A percentile compares a stretch with the other conserved stretches of the same genome.
These are phyloP conservation scores for Diaporthe eres DNA, from an alignment of 2,329 filamentous ascomycete species.

Conservation along the genomic window DNA sequence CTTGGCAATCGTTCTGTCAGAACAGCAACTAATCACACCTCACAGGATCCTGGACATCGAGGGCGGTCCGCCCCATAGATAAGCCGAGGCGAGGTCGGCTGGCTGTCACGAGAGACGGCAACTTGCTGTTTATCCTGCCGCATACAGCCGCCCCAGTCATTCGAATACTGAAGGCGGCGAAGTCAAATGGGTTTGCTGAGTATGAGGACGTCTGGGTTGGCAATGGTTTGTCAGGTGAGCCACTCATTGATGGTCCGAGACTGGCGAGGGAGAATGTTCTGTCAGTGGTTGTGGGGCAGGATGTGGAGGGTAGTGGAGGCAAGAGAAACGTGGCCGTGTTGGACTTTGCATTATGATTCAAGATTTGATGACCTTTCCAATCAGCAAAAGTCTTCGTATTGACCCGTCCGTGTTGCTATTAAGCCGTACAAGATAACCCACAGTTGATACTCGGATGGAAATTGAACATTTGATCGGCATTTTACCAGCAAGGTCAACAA, in stretches of 20 bases:
- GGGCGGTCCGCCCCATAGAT: constrained; percentile 49
- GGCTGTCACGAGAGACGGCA: constrained; percentile 51
- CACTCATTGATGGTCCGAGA: constrained; percentile 55
- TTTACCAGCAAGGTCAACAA: too few species aligned
- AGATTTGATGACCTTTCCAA: background rate
- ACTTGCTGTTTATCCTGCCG: constrained; percentile 56
- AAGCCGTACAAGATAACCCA: background rate
- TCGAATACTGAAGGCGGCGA: constrained; percentile 51
- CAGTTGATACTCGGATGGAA: background rate
- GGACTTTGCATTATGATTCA: constrained; percentile 51
- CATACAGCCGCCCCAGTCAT: constrained; percentile 49
- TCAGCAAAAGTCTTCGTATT: background rate
- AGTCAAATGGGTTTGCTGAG: constrained; percentile 47
- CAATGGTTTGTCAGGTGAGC: constrained; percentile 54
- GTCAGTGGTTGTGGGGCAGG: constrained; percentile 52
- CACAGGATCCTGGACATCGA: constrained; percentile 52
- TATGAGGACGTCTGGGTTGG: constrained; percentile 56
- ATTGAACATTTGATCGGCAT: too few species aligned
- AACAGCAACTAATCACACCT: constrained; percentile 1
- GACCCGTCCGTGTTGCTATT: background rate
- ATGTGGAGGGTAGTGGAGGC: constrained; percentile 31
- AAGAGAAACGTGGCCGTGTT: constrained; percentile 52
- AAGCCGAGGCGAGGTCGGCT: constrained; percentile 55
- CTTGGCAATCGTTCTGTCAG: background rate
- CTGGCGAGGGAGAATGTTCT: constrained; percentile 53